Percentiles rank a stretch among this genome's conserved stretches.
phyloP scores from a whole-genome alignment of 768 basidiomycete genomes.

The Kwoniella sp. region DNA sequence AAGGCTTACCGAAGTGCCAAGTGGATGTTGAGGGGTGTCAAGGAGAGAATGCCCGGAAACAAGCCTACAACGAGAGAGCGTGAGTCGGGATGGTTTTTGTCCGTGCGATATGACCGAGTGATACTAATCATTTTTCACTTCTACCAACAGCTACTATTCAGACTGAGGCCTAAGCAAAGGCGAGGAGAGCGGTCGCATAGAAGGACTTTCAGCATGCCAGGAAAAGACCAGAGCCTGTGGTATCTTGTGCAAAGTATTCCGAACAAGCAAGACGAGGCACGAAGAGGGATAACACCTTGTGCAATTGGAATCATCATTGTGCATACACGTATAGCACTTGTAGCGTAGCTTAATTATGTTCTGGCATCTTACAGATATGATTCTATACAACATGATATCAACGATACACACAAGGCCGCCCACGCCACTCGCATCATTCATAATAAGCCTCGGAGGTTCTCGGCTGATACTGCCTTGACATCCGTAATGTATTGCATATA shows the following conservation, averaged over 20 bases:
- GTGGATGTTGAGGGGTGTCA: constrained; percentile 52
- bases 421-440: too few species aligned
- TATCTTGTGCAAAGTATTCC: background rate
- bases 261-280: too few species aligned
- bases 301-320: background rate
- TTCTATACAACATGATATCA: too few species aligned
- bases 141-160: constrained; percentile 44
- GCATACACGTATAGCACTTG: too few species aligned
- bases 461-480: too few species aligned
- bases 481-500: background rate
- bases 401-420: too few species aligned
- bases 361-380: too few species aligned
- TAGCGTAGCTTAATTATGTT: too few species aligned
- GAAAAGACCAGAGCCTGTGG: background rate
- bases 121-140: background rate
- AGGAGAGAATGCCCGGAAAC: constrained; percentile 38
- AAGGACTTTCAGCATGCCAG: too few species aligned
- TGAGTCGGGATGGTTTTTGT: constrained; percentile 37
- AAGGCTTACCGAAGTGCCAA: constrained; percentile 53
- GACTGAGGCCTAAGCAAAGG: constrained; percentile 37
- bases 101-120: background rate
- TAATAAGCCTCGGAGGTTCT: too few species aligned
- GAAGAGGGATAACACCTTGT: background rate
- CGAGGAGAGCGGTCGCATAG: background rate
- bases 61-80: constrained; percentile 46